Conservation (phyloP, 1,284 basidiomycete species). For the Ganoderma lucidum region DNA sequence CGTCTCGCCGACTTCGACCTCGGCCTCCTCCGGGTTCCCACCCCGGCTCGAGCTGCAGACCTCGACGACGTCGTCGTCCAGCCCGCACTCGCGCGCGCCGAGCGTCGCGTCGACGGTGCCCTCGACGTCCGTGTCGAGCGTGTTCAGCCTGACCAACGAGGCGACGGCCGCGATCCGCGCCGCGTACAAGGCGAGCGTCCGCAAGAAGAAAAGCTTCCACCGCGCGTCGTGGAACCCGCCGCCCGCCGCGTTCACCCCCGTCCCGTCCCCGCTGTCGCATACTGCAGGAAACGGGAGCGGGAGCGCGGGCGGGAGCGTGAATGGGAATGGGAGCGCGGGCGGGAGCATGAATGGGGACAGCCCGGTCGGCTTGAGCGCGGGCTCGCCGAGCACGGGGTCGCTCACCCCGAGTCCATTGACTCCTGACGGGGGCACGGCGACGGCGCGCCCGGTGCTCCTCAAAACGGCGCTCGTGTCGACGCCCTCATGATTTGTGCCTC, state of each 20-base stretch:
- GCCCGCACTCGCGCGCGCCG: constrained; percentile 32
- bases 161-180: constrained; percentile 60
- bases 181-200: constrained; percentile 60
- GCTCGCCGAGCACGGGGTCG: constrained; percentile 32
- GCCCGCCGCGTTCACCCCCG: constrained; percentile 25
- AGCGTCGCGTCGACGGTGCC: constrained; percentile 40
- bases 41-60: constrained; percentile 35
- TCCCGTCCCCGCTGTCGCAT: constrained; percentile 8
- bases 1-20: constrained; percentile 13
- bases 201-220: constrained; percentile 63
- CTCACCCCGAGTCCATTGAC: constrained; percentile 34
- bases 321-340: no score
- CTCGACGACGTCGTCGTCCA: not conserved
- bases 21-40: constrained; percentile 17
- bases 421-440: constrained; percentile 18
- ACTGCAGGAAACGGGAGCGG: not conserved
- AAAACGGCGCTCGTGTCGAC: constrained; percentile 28
- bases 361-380: constrained; percentile 27
- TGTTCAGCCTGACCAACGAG: constrained; percentile 37
- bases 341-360: constrained; percentile 12
- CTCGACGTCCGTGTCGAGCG: constrained; percentile 14
- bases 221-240: constrained; percentile 61
- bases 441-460: constrained; percentile 19
- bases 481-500: constrained; percentile 20
- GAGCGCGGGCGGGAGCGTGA: no score